Base-by-base conservation (phyloP, 2,329 filamentous ascomycete genomes). In the Stachybotrys elegans region DNA sequence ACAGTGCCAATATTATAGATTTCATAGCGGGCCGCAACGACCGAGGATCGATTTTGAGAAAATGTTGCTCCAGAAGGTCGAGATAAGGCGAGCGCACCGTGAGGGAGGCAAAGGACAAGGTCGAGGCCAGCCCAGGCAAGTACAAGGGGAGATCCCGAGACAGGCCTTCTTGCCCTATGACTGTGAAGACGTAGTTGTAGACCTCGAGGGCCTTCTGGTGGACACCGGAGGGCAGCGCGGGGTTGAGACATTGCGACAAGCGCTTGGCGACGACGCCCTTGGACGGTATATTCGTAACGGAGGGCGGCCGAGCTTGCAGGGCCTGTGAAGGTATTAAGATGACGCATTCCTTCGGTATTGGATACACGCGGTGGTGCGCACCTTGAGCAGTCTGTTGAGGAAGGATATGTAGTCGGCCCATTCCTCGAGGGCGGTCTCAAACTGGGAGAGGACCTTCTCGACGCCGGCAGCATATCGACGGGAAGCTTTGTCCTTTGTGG, bases 321-420 rank as follows among this genome's bases (percentile, higher is more conserved):
- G 92, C 89, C 87, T 94, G 55, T 6, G 16, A 8, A n/a, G 14
- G 20, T 8, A 42, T 25, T 29, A 27, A 52, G 35, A 53, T 40
- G 8, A 42, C 22, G 14, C 9, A 14, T 7, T n/a, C n/a, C 6
- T 14, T 13, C 5, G 21, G 14, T 6, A 4, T 16, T 17, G 11
- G 3, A 13, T 40, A 20, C 16, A 23, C 3, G 37, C 23, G 13
- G 11, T n/a, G 12, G 16, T 29, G 41, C 63, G 55, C 63, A 91
- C 88, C 81, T 96, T 97, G 49, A 95, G 74, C 40, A 98, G 75
- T 49, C 89, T 83, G 61, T 88, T 94, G 44, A 98, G 71, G 63
- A 97, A 98, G 16, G 92, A 95, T 58, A 98, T 98, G 62, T 98
- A 98, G 69, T 98, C 93, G 40, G 94, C 93, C 93, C 93, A 98